A percentile compares a stretch with the other conserved stretches of the same genome.
Conservation (phyloP, 352 stramenopile species). For the Pythium apleroticum region DNA sequence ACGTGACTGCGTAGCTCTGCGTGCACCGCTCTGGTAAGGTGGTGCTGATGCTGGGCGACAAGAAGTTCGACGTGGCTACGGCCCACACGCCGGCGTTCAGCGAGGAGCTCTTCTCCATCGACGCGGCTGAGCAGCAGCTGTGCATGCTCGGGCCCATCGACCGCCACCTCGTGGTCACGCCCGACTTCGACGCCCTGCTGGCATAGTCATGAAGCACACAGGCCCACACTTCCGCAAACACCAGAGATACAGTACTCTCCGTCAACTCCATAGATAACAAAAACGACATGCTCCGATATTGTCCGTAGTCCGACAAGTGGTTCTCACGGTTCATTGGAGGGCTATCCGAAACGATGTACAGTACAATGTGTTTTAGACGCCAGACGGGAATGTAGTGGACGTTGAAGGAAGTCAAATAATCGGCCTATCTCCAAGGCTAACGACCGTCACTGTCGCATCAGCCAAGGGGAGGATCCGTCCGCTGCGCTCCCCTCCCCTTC, state of each 20-base stretch:
- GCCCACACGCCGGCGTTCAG: constrained; percentile 82
- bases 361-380: too few relatives aligned
- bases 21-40: constrained; percentile 86
- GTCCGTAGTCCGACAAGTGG: too few relatives aligned
- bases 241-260: not conserved
- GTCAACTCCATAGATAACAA: constrained; percentile 6
- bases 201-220: constrained; percentile 35
- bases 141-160: constrained; percentile 74
- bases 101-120: constrained; percentile 83
- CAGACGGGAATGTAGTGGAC: too few relatives aligned
- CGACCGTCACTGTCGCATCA: too few relatives aligned
- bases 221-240: not conserved
- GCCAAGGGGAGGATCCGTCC: too few relatives aligned
- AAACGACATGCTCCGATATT: not conserved
- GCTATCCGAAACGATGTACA: too few relatives aligned
- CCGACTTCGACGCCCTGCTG: constrained; percentile 83
- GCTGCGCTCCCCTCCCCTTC: not conserved
- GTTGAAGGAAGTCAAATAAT: too few relatives aligned
- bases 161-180: constrained; percentile 81
- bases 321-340: too few relatives aligned
- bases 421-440: too few relatives aligned
- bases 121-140: constrained; percentile 66
- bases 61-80: constrained; percentile 79
- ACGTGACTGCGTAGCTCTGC: constrained; percentile 59
- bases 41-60: constrained; percentile 84